A percentile compares a stretch with the other conserved stretches of the same genome.
phyloP scores from a whole-genome alignment of 257 asterid species.

The Fraxinus quadrangulata region DNA sequence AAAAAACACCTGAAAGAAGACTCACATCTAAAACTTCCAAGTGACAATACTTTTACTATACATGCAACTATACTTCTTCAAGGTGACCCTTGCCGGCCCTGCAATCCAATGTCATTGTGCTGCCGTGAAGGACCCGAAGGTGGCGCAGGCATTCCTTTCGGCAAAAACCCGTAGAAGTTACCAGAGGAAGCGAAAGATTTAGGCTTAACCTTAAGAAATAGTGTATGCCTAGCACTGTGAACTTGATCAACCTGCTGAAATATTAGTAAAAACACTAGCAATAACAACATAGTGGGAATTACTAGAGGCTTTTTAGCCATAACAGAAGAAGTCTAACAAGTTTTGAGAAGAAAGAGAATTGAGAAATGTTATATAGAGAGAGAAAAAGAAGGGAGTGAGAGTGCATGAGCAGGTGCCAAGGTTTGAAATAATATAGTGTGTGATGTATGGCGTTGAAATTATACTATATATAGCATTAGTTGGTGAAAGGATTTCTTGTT shows the following conservation, averaged over 20 bases:
- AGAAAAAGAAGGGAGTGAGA: not conserved
- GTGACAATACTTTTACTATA: no score
- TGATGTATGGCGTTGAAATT: not conserved
- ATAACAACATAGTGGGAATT: not conserved
- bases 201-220: not conserved
- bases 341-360: not conserved
- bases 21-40: no score
- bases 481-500: not conserved
- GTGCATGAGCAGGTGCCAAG: not conserved
- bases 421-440: not conserved
- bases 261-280: not conserved
- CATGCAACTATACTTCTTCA: not conserved
- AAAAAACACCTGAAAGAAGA: no score
- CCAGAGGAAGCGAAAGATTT: not conserved
- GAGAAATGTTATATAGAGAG: not conserved
- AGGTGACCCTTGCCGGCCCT: not conserved
- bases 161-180: not conserved
- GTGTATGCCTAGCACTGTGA: constrained; percentile 2
- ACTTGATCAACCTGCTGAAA: not conserved
- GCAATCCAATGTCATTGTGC: constrained; percentile 1
- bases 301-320: not conserved
- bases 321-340: not conserved
- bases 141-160: not conserved
- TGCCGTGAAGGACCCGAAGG: not conserved
- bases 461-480: not conserved